These are phyloP conservation scores for Hypoxylon sp. DNA, from an alignment of 2,329 filamentous ascomycete genomes.

Conservation along the genomic window DNA sequence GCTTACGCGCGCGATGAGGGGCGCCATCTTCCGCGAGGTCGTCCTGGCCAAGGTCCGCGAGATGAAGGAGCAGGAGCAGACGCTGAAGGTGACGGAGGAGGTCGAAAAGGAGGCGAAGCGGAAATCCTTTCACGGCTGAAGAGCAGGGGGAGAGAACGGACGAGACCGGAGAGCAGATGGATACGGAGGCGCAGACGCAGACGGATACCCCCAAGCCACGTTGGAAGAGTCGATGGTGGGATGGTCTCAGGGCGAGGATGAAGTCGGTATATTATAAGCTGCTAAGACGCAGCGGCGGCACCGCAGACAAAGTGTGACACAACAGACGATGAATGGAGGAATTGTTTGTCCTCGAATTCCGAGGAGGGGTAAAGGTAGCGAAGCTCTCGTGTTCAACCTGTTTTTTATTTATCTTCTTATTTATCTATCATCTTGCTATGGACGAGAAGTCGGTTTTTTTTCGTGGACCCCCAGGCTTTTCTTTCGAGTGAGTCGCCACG, in stretches of 20 bases:
- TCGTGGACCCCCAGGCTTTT: background rate
- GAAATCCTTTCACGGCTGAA: constrained; percentile 44
- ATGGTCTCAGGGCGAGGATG: constrained; percentile 11
- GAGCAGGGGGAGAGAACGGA: background rate
- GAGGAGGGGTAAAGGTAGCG: background rate
- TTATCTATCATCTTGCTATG: background rate
- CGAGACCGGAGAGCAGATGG: background rate
- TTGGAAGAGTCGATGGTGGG: constrained; percentile 11
- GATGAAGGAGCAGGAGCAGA: constrained; percentile 86
- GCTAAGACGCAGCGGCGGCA: constrained; percentile 9
- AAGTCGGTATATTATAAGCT: constrained; percentile 7
- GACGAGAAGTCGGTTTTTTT: constrained; percentile 12
- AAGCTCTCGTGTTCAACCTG: background rate
- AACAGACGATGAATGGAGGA: background rate
- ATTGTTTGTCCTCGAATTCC: background rate
- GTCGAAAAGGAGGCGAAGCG: constrained; percentile 58
- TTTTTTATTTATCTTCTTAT: background rate
- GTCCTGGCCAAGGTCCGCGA: constrained; percentile 93
- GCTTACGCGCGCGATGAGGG: constrained; percentile 61
- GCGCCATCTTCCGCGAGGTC: constrained; percentile 90
- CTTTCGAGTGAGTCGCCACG: too few species aligned
- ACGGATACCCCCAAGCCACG: constrained; percentile 20
- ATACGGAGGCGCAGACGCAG: background rate
- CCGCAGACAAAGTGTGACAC: constrained; percentile 8
- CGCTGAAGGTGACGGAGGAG: constrained; percentile 70